phyloP scores from a whole-genome alignment of 306 rosid genomes.

The Castanea crenata region DNA sequence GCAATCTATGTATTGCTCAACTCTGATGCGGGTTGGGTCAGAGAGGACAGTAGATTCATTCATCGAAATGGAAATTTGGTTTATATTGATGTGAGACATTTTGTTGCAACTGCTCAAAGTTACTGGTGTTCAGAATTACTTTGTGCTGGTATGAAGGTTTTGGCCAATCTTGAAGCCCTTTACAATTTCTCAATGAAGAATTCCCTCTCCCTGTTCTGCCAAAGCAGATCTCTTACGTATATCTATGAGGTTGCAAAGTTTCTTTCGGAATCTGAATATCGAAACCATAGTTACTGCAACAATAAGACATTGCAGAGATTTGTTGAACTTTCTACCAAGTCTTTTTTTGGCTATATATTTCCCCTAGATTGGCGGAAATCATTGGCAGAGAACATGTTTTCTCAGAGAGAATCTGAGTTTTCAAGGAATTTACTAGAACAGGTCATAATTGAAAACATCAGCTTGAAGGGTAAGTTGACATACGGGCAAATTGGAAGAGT shows the following conservation, averaged over 20 bases:
- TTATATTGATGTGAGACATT: conserved; percentile 28
- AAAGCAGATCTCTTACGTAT: conserved; percentile 32
- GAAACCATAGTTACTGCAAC: conserved; percentile 2
- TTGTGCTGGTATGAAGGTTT: conserved; percentile 48
- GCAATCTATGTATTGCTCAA: conserved; percentile 40
- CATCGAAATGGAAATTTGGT: conserved; percentile 40
- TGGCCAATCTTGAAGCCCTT: conserved; percentile 42
- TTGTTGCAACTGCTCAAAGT: conserved; percentile 37
- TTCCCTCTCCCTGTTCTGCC: conserved; percentile 14
- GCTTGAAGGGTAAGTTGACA: conserved; percentile 17
- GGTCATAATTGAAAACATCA: conserved; percentile 25
- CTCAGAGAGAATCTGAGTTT: conserved; percentile 34
- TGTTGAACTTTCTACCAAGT: conserved; percentile 20
- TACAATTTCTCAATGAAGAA: conserved; percentile 22
- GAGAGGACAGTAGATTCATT: conserved; percentile 22
- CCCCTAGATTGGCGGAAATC: conserved; percentile 47
- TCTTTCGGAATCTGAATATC: conserved; percentile 38
- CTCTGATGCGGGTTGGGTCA: conserved; percentile 64
- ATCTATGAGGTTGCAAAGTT: conserved; percentile 47
- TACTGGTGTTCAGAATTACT: conserved; percentile 60
- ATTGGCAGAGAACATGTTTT: conserved; percentile 32
- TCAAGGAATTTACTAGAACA: conserved; percentile 28
- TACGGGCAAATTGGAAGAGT: conserved; percentile 52
- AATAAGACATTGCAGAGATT: conserved; percentile 11
- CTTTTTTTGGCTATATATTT: conserved; percentile 18